Evolutionary conservation across 2,329 filamentous ascomycete species (phyloP).

Genomic region (Westerdykella aurantiaca): DNA sequence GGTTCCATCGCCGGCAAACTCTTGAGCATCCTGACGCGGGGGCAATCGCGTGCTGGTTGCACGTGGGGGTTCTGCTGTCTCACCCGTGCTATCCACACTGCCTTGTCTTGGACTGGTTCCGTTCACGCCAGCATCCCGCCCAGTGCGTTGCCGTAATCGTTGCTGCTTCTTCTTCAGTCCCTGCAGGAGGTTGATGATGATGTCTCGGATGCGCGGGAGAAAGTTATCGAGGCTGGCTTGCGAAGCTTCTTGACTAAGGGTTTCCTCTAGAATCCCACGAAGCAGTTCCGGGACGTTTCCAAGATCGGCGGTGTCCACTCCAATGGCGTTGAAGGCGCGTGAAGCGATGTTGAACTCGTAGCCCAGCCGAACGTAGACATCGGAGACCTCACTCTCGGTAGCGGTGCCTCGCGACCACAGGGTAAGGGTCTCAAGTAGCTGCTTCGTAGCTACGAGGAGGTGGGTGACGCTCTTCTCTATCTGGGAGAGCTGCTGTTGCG

Average conservation of each 20-base stretch:
- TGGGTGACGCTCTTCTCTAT: slow-evolving; percentile 99
- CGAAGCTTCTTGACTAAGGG: slow-evolving; percentile 91
- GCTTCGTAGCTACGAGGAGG: slow-evolving; percentile 93
- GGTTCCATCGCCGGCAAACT: slow-evolving; percentile 31
- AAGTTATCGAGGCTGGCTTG: slow-evolving; percentile 91
- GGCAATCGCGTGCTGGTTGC: slow-evolving; percentile 39
- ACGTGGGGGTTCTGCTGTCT: slow-evolving; percentile 35
- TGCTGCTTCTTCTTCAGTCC: slow-evolving; percentile 97
- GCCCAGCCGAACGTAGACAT: slow-evolving; percentile 93
- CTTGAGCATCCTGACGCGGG: slow-evolving; percentile 38
- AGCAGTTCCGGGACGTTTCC: slow-evolving; percentile 92
- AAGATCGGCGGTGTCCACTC: slow-evolving; percentile 88
- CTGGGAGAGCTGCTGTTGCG: slow-evolving; percentile 76
- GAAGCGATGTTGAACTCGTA: slow-evolving; percentile 99
- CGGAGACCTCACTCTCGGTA: slow-evolving; percentile 90
- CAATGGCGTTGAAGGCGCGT: slow-evolving; percentile 92
- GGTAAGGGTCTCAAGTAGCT: slow-evolving; percentile 92
- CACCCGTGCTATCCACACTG: slow-evolving; percentile 29
- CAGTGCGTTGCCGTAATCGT: slow-evolving; percentile 60
- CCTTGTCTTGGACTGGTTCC: slow-evolving; percentile 37
- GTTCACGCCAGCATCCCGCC: slow-evolving; percentile 43
- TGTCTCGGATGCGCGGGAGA: slow-evolving; percentile 88
- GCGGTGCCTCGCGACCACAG: slow-evolving; percentile 94
- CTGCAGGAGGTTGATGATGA: slow-evolving; percentile 95
- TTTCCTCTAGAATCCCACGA: slow-evolving; percentile 87